phyloP scores from a whole-genome alignment of 2,329 filamentous ascomycete species.

The Diaporthe citri region DNA sequence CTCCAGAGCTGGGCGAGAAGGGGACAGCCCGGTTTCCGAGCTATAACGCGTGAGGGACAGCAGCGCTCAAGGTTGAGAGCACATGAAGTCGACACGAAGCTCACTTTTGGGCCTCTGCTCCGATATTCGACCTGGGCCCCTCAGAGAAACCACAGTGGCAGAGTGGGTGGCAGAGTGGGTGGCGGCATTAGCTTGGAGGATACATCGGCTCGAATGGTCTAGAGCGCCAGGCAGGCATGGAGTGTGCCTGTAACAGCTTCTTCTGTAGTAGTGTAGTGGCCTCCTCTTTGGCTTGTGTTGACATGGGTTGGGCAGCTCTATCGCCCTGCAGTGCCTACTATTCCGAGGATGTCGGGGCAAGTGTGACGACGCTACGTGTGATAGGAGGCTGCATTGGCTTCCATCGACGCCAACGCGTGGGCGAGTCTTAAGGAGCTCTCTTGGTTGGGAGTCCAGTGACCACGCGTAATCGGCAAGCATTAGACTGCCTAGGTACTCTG shows the following conservation, averaged over 20 bases:
- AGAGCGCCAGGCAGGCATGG: background rate
- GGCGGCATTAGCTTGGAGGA: background rate
- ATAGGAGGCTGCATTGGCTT: background rate
- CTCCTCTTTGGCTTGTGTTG: background rate
- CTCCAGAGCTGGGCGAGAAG: background rate
- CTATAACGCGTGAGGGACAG: background rate
- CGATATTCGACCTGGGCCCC: background rate
- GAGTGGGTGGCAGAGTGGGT: background rate
- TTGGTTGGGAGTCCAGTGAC: background rate
- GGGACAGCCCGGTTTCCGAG: background rate
- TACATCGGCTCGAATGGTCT: background rate
- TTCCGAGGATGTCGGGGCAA: background rate
- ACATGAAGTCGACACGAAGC: background rate
- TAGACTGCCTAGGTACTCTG: too few relatives aligned
- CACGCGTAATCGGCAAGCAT: background rate
- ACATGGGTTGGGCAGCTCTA: background rate
- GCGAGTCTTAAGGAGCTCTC: background rate
- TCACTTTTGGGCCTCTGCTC: background rate
- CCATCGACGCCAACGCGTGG: background rate
- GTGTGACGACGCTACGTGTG: background rate
- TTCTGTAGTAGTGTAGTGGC: background rate
- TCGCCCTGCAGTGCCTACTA: background rate
- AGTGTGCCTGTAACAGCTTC: background rate
- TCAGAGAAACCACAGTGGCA: background rate
- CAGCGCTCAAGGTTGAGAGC: background rate